Percentiles rank a stretch among this genome's conserved stretches.
These are phyloP conservation scores for Capsicum pubescens DNA, from an alignment of 257 asterid species.

Conservation along the genomic window DNA sequence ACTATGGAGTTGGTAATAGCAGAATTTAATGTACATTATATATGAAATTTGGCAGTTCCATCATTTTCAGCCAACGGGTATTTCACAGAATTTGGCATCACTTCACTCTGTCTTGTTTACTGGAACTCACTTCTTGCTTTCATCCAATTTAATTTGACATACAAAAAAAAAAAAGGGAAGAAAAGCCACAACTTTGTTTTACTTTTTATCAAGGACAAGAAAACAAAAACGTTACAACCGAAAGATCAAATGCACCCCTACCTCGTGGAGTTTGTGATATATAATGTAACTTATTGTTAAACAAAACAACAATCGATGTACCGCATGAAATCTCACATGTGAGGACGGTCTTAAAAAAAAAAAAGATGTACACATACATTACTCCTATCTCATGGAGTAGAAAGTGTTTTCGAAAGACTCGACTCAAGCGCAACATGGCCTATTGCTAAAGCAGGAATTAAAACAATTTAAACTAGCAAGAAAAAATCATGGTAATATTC, in stretches of 20 bases:
- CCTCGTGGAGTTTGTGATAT: no score
- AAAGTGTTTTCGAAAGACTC: not conserved
- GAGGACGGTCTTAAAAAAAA: no score
- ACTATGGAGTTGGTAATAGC: not conserved
- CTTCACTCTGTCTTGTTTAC: constrained; percentile 24
- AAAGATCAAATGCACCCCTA: not conserved
- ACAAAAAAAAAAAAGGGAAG: not conserved
- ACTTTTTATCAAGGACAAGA: not conserved
- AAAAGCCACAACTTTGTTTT: not conserved
- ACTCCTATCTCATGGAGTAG: not conserved
- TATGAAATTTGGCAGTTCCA: constrained; percentile 31
- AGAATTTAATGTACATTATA: constrained; percentile 14
- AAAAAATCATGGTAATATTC: not conserved
- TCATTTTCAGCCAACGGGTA: constrained; percentile 34
- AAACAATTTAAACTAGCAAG: not conserved
- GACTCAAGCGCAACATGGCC: no score
- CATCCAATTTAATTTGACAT: constrained; percentile 24
- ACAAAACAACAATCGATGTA: no score
- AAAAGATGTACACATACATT: no score
- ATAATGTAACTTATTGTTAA: not conserved
- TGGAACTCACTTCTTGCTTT: constrained; percentile 27
- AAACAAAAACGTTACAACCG: not conserved
- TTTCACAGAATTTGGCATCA: constrained; percentile 16
- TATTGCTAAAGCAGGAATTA: not conserved
- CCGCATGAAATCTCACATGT: no score